Percentiles rank a stretch among this genome's conserved stretches.
Evolutionary conservation across 768 basidiomycete genomes (phyloP).

Genomic region (Tulasnella sp.): DNA sequence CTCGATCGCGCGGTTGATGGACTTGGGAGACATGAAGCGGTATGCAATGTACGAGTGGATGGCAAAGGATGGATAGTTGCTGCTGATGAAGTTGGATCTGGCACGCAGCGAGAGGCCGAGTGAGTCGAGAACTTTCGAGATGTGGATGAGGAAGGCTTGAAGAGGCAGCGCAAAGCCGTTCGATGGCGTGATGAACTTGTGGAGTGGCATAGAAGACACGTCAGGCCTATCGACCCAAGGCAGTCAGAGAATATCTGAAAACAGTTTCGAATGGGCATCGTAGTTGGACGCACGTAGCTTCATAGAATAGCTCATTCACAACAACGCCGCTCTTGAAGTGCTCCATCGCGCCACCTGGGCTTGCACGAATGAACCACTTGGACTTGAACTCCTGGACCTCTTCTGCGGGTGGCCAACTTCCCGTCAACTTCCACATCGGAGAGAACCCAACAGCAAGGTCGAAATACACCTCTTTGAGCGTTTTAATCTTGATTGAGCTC

Average conservation of each 20-base stretch:
- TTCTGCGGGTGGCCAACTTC: constrained; percentile 73
- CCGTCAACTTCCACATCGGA: constrained; percentile 58
- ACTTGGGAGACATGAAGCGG: neutral
- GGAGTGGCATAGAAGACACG: constrained; percentile 60
- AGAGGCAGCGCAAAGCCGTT: constrained; percentile 82
- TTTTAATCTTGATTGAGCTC: neutral
- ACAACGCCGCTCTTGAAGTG: constrained; percentile 78
- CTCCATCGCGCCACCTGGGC: constrained; percentile 77
- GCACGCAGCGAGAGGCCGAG: constrained; percentile 76
- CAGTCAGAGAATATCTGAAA: neutral
- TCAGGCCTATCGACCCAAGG: constrained; percentile 48
- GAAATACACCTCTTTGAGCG: constrained; percentile 66
- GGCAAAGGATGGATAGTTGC: neutral
- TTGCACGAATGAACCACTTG: constrained; percentile 66
- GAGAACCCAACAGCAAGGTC: constrained; percentile 66
- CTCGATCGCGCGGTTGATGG: no score
- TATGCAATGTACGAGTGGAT: constrained; percentile 3
- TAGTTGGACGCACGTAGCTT: constrained; percentile 58
- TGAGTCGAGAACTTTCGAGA: constrained; percentile 72
- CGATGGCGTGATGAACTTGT: constrained; percentile 65
- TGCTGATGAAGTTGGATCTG: constrained; percentile 70
- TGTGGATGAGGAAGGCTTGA: constrained; percentile 66
- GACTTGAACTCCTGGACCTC: constrained; percentile 39
- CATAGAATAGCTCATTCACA: constrained; percentile 72
- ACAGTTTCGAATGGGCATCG: neutral